phyloP scores from a whole-genome alignment of 2,329 filamentous ascomycete species.

The Cercospora brassicicola region DNA sequence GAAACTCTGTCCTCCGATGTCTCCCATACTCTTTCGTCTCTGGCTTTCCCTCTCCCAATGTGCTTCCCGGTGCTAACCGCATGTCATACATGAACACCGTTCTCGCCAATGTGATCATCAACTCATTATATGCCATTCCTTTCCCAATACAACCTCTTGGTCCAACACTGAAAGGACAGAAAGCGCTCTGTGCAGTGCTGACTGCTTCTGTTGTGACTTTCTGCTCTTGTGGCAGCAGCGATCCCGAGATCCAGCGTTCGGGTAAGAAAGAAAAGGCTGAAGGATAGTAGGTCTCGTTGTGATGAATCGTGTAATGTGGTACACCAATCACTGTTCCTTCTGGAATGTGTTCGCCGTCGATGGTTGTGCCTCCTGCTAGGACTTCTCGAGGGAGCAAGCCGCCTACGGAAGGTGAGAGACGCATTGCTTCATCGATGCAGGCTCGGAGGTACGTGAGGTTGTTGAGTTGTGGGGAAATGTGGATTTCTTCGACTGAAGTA shows the following conservation, averaged over 20 bases:
- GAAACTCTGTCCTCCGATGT: slow-evolving; percentile 16
- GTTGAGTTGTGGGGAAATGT: slow-evolving; percentile 42
- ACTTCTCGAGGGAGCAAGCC: slow-evolving; percentile 40
- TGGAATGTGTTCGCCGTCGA: slow-evolving; percentile 42
- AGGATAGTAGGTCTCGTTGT: slow-evolving; percentile 36
- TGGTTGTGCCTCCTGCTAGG: slow-evolving; percentile 32
- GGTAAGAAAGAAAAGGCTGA: slow-evolving; percentile 30
- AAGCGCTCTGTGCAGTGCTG: slow-evolving; percentile 21
- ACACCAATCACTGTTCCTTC: slow-evolving; percentile 39
- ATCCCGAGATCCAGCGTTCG: slow-evolving; percentile 30
- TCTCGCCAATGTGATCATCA: slow-evolving; percentile 24
- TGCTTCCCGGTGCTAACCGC: slow-evolving; percentile 23
- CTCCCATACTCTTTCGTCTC: slow-evolving; percentile 14
- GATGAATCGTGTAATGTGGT: slow-evolving; percentile 40
- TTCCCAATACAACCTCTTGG: slow-evolving; percentile 28
- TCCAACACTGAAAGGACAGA: slow-evolving; percentile 27
- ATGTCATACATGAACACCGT: slow-evolving; percentile 26
- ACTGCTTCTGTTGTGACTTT: slow-evolving; percentile 8
- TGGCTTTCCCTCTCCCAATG: slow-evolving; percentile 15
- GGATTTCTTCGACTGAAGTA: slow-evolving; percentile 50
- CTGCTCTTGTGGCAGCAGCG: neutral
- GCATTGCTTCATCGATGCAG: slow-evolving; percentile 51
- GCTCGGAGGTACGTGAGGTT: slow-evolving; percentile 47
- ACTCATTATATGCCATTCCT: slow-evolving; percentile 28
- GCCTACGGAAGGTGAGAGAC: slow-evolving; percentile 49